Evolutionary conservation across 345 rosid species (phyloP).

Genomic region (Camelina neglecta): DNA sequence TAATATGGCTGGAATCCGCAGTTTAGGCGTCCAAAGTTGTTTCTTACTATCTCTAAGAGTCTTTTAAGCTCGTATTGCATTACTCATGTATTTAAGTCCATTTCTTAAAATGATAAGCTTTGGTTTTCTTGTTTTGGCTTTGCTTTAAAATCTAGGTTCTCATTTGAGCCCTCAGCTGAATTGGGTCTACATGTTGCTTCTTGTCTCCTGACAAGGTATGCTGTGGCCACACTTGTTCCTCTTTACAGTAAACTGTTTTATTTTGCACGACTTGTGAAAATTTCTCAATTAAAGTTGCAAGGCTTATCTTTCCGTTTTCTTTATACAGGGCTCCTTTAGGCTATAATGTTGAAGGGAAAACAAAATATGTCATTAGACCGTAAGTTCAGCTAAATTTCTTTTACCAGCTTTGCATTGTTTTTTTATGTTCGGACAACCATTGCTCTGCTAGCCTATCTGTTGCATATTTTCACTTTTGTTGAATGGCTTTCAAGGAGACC

Average conservation of each 20-base stretch:
- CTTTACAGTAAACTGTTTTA: constrained; percentile 5
- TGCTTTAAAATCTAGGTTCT: constrained; percentile 62
- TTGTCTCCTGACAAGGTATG: constrained; percentile 83
- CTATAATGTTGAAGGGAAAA: constrained; percentile 79
- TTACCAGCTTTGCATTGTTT: constrained; percentile 18
- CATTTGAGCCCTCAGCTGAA: constrained; percentile 78
- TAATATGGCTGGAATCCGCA: constrained; percentile 1
- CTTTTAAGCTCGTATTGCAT: not conserved
- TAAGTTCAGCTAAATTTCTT: constrained; percentile 51
- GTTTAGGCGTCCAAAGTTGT: not conserved
- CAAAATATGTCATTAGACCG: constrained; percentile 92
- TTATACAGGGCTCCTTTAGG: constrained; percentile 82
- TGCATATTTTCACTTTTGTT: not conserved
- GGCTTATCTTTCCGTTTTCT: constrained; percentile 17
- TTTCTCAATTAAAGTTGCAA: not conserved
- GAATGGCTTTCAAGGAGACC: not conserved
- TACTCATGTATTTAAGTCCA: not conserved
- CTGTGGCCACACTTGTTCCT: constrained; percentile 9
- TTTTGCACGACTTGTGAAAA: not conserved
- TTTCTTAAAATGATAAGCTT: constrained; percentile 8
- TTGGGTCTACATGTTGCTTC: constrained; percentile 93
- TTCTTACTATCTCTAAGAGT: not conserved
- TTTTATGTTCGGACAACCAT: constrained; percentile 3
- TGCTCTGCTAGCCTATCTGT: constrained; percentile 17
- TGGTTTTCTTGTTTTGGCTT: constrained; percentile 25